phyloP scores from a whole-genome alignment of 306 rosid genomes.

The Quercus alba region DNA sequence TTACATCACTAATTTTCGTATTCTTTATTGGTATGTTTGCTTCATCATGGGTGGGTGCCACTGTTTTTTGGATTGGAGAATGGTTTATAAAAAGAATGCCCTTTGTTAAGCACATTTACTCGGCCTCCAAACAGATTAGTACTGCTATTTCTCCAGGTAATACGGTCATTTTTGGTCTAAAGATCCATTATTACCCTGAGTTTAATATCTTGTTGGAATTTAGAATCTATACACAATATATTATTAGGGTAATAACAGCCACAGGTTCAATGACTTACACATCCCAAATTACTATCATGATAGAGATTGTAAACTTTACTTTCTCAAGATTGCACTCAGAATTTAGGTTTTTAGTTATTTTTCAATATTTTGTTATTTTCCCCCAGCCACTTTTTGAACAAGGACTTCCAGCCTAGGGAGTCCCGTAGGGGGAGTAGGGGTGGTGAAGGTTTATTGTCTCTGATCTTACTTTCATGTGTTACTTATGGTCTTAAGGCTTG shows the following conservation, averaged over 20 bases:
- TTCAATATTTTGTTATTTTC: neutral
- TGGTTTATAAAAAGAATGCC: slow-evolving; percentile 58
- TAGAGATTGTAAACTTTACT: neutral
- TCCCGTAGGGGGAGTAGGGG: neutral
- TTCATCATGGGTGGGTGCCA: slow-evolving; percentile 58
- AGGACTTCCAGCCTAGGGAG: neutral
- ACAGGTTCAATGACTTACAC: neutral
- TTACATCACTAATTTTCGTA: slow-evolving; percentile 41
- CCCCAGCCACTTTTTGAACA: neutral
- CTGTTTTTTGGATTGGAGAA: slow-evolving; percentile 48
- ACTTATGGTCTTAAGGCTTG: neutral
- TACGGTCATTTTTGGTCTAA: neutral
- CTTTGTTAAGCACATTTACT: slow-evolving; percentile 54
- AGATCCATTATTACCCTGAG: neutral
- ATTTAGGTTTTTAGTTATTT: neutral
- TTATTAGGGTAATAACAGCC: neutral
- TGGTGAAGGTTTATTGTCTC: neutral
- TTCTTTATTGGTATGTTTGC: slow-evolving; percentile 47
- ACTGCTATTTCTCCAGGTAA: slow-evolving; percentile 57
- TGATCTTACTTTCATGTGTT: neutral
- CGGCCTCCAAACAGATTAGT: slow-evolving; percentile 53
- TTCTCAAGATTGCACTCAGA: neutral
- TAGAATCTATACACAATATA: neutral
- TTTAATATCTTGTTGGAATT: neutral
- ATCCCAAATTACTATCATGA: neutral